A percentile compares a stretch with the other conserved stretches of the same genome.
These are phyloP conservation scores for Fusarium sp. DNA, from an alignment of 2,329 filamentous ascomycete species.

Conservation along the genomic window DNA sequence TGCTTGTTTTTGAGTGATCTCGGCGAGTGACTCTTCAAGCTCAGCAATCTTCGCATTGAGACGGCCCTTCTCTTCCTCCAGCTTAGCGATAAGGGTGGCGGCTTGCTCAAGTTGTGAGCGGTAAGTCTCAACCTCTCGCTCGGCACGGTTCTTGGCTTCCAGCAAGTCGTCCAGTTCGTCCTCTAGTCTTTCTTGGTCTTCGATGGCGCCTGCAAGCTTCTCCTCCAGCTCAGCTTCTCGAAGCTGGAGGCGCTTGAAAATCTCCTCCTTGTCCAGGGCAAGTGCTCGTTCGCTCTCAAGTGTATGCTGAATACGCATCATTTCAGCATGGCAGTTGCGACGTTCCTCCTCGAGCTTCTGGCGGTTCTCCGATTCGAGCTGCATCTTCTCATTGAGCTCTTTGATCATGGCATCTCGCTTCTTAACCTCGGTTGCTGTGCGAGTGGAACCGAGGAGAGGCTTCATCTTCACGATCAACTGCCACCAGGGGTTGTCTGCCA, in stretches of 20 bases:
- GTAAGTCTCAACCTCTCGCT: conserved; percentile 83
- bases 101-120: conserved; percentile 91
- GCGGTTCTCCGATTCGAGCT: conserved; percentile 77
- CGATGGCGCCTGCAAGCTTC: conserved; percentile 89
- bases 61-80: conserved; percentile 87
- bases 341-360: conserved; percentile 91
- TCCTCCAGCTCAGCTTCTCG: conserved; percentile 94
- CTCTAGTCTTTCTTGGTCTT: conserved; percentile 94
- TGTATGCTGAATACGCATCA: conserved; percentile 90
- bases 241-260: conserved; percentile 93
- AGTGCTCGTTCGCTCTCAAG: conserved; percentile 96
- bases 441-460: conserved; percentile 89
- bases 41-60: conserved; percentile 74
- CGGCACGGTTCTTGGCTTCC: conserved; percentile 87
- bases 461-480: conserved; percentile 94
- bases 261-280: conserved; percentile 97
- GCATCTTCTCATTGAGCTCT: conserved; percentile 85
- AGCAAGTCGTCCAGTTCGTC: conserved; percentile 92
- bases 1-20: conserved; percentile 76
- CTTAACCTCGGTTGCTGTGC: conserved; percentile 93
- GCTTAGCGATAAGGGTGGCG: conserved; percentile 82
- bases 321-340: conserved; percentile 85
- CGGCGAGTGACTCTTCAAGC: conserved; percentile 76
- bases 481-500: conserved; percentile 98
- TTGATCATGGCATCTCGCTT: conserved; percentile 94